Evolutionary conservation across 768 basidiomycete species (phyloP).

Genomic region (Paxillus ammoniavirescens): DNA sequence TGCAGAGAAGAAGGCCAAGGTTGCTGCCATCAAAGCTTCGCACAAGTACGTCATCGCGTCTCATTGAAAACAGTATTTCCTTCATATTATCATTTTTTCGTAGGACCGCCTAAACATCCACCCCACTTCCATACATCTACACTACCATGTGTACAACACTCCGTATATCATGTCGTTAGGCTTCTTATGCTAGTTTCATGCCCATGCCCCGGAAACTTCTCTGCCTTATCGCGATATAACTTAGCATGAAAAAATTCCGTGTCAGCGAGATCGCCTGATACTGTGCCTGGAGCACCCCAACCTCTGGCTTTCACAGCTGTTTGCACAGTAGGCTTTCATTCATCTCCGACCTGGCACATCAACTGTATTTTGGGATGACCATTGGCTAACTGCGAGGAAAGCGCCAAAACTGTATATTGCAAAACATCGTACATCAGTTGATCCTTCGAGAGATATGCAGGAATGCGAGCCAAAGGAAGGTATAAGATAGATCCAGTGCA

Average conservation of each 20-base stretch:
- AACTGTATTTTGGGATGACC: too few relatives aligned
- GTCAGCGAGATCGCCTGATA: too few relatives aligned
- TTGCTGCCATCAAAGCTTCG: conserved; percentile 82
- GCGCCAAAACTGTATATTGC: too few relatives aligned
- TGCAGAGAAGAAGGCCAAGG: conserved; percentile 91
- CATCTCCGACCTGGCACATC: too few relatives aligned
- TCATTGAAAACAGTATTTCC: neutral
- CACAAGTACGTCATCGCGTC: conserved; percentile 52
- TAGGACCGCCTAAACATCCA: conserved; percentile 21
- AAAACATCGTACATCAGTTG: too few relatives aligned
- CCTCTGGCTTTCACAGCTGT: too few relatives aligned
- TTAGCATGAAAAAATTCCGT: neutral
- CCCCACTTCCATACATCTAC: conserved; percentile 1
- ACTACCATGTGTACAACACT: conserved; percentile 13
- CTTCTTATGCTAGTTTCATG: conserved; percentile 19
- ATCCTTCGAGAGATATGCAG: too few relatives aligned
- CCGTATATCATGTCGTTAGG: conserved; percentile 24
- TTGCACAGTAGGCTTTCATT: too few relatives aligned
- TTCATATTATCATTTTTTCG: neutral
- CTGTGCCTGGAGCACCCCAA: too few relatives aligned
- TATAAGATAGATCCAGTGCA: neutral
- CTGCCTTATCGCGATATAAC: neutral
- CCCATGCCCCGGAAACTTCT: conserved; percentile 1
- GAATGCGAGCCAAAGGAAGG: too few relatives aligned
- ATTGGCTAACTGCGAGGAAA: too few relatives aligned